Evolutionary conservation across 345 rosid genomes (phyloP), one percentile per base, ranked within the genome.

Genomic region (Boechera stricta): DNA sequence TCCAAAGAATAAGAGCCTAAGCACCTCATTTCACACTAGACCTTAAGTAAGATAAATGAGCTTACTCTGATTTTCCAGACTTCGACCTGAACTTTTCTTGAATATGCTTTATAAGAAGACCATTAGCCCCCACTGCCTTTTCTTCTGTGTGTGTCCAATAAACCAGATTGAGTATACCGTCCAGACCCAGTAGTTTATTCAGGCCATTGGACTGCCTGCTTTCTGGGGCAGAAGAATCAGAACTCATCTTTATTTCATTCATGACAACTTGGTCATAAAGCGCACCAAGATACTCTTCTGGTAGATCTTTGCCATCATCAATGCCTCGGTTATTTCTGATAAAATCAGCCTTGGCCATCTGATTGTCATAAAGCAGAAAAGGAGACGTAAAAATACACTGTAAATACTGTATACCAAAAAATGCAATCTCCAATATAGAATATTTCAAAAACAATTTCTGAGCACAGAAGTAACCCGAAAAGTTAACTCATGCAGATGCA

Each of bases 301-400:
- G 89, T 71, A 94, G 86, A 85, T 94, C 98, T 86, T 92, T 92
- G 77, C 98, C 98, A 78, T 88, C 91, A 82, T 94, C 92, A 79
- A 94, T 94, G 79, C 98, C 98, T 80, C 94, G 86, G 71, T 90
- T 92, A 81, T 94, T 92, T 78, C 88, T 81, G 31, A 90, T 84
- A 80, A 94, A 92, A 85, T 88, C 97, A 63, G 90, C 91, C 82
- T 90, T 94, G 53, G 87, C 85, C 98, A 94, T 92, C 98, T 92
- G 85, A 45, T 72, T 48, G 62, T 74, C 68, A 77, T 77, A 67
- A 45, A 74, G 31, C 63, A 67, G 35, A 58, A 57, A 60, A 76
- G 52, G 56, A 66, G 65, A 68, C 68, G 61, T 51, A 66, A 41
- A 12, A 52, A 31, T 52, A 31, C 42, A 51, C 54, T 51, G 54